Evolutionary conservation across 331 rosid species (phyloP), one percentile per base, ranked within the genome.

Genomic region (Phaseolus coccineus): DNA sequence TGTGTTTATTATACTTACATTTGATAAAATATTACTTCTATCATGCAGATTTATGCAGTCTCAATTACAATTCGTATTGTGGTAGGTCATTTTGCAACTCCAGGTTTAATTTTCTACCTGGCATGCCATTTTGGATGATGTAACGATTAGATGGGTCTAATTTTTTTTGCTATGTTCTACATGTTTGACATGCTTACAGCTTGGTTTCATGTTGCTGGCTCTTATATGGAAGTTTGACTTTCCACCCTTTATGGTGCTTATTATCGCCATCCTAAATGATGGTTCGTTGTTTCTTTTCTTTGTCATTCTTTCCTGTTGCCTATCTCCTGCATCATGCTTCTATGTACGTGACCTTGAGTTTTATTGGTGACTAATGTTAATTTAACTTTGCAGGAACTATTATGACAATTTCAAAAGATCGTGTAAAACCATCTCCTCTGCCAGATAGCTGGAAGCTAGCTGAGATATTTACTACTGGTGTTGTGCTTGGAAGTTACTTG

Each of bases 371-470:
- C 46, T 82, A 52, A 80, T 52, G 59, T 61, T 62, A 25, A 37
- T 28, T 42, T 70, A 30, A 75, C 74, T 56, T 78, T 65, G 30
- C 79, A 96, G 99, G 99, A 74, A 96, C 99, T 42, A 96, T 96
- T 59, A 96, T 96, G 99, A 96, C 99, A 59, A 96, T 96, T 73
- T 93, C 99, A 40, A 96, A 96, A 90, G 99, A 96, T 80, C 83
- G 99, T 16, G 99, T 96, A 57, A 96, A 96, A 74, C 99, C 99
- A 73, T 96, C 99, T 68, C 99, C 98, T 72, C 87, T 93, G 59
- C 99, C 99, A n/a, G 99, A 96, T 89, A 96, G 98, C 87, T 96
- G 99, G 99, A 96, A 96, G 85, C 90, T 96, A 66, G 77, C 98
- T 0, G 99, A 96, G 85, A 96, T 96, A 87, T 96, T 96, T 83